Evolutionary conservation across 805 yeast genomes (phyloP).

Genomic region (Kodamaea jinghongensis): DNA sequence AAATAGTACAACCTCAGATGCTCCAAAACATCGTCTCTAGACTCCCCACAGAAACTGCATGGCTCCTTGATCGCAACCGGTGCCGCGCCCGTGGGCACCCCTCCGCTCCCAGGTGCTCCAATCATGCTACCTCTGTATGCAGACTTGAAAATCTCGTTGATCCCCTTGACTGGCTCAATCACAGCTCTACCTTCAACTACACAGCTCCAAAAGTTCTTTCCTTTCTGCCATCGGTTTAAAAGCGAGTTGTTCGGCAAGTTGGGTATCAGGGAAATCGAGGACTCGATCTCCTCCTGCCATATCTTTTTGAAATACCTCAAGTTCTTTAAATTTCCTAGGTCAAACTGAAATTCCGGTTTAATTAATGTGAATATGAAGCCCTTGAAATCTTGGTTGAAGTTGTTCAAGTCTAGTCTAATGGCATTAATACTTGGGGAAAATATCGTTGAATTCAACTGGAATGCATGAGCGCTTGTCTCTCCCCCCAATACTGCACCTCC

Average conservation of each 20-base stretch:
- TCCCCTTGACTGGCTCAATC: constrained; percentile 83
- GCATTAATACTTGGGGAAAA: constrained; percentile 36
- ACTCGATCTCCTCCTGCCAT: constrained; percentile 74
- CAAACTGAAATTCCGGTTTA: constrained; percentile 34
- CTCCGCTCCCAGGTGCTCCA: constrained; percentile 13
- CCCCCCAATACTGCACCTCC: not conserved
- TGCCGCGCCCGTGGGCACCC: constrained; percentile 30
- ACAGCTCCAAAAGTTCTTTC: constrained; percentile 54
- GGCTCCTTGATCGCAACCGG: constrained; percentile 75
- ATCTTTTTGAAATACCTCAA: constrained; percentile 62
- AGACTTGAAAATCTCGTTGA: constrained; percentile 68
- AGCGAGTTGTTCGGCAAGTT: constrained; percentile 54
- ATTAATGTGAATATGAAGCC: constrained; percentile 35
- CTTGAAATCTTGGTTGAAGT: constrained; percentile 44
- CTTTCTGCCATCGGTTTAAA: constrained; percentile 42
- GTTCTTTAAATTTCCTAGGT: constrained; percentile 43
- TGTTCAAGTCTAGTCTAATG: constrained; percentile 44
- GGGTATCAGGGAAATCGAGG: constrained; percentile 31
- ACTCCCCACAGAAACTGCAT: constrained; percentile 85
- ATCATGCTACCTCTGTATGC: constrained; percentile 24
- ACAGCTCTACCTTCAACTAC: constrained; percentile 77
- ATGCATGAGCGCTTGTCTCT: not conserved
- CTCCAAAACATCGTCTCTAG: constrained; percentile 63
- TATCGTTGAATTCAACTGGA: constrained; percentile 21
- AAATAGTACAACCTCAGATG: constrained; percentile 76